These are phyloP conservation scores for Nakazawaea siamensis DNA, from an alignment of 805 yeast genomes.

Conservation along the genomic window DNA sequence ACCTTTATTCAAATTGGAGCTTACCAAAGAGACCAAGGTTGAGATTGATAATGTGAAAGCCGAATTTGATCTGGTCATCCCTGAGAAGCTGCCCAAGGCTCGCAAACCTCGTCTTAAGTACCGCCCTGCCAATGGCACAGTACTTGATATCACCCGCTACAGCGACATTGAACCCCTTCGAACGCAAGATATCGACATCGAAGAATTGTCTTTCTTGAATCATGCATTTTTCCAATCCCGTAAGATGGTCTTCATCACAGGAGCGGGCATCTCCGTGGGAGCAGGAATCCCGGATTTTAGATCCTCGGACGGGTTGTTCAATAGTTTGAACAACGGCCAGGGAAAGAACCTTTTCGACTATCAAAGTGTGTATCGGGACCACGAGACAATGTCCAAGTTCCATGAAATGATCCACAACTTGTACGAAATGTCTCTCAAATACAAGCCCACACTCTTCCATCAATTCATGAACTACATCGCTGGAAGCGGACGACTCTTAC, in stretches of 20 bases:
- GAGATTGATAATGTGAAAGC: not conserved
- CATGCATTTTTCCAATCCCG: conserved; percentile 48
- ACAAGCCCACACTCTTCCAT: conserved; percentile 75
- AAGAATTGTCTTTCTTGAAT: conserved; percentile 39
- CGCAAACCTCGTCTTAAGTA: conserved; percentile 38
- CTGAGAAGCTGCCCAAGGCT: not conserved
- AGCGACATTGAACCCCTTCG: conserved; percentile 18
- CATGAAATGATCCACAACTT: conserved; percentile 68
- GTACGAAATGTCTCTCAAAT: conserved; percentile 41
- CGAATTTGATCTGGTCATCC: not conserved
- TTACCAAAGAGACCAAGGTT: too few relatives aligned
- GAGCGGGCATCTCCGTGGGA: conserved; percentile 74
- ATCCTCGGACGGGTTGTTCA: conserved; percentile 70
- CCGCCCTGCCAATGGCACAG: conserved; percentile 38
- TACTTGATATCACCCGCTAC: conserved; percentile 27
- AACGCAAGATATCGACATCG: conserved; percentile 24
- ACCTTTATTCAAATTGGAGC: not conserved
- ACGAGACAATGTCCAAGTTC: conserved; percentile 51
- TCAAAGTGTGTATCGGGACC: conserved; percentile 54
- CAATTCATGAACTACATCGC: conserved; percentile 51
- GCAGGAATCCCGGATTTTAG: conserved; percentile 79
- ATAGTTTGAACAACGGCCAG: conserved; percentile 35
- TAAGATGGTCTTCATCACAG: conserved; percentile 60
- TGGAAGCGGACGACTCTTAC: conserved; percentile 47
- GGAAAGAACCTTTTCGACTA: conserved; percentile 68